A percentile compares a stretch with the other conserved stretches of the same genome.
These are phyloP conservation scores for Cylindrotheca fusiformis DNA, from an alignment of 108 stramenopile species.

Conservation along the genomic window DNA sequence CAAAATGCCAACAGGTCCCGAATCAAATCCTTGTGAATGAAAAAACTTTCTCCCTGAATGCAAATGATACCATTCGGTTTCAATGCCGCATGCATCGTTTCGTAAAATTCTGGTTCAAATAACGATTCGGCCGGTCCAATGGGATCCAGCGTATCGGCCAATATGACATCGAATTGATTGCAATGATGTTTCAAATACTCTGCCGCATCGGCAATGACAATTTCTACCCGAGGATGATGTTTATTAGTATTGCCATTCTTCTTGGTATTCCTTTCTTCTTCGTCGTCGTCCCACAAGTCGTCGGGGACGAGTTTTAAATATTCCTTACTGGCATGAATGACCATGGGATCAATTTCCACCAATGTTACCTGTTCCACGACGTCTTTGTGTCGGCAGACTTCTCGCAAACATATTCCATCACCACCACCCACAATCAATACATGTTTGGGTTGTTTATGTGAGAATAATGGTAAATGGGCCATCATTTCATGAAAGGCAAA, in stretches of 20 bases:
- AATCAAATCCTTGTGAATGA: conserved; percentile 80
- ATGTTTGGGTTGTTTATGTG: conserved; percentile 48
- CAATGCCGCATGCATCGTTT: conserved; percentile 48
- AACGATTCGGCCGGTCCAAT: conserved; percentile 83
- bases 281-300: conserved; percentile 29
- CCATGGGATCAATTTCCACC: conserved; percentile 76
- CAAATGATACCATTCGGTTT: conserved; percentile 65
- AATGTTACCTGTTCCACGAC: conserved; percentile 59
- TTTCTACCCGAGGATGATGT: conserved; percentile 57
- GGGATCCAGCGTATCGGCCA: conserved; percentile 77
- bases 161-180: conserved; percentile 70
- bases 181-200: conserved; percentile 35
- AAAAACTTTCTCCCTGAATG: conserved; percentile 79
- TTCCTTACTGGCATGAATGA: conserved; percentile 54
- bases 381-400: conserved; percentile 61
- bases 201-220: conserved; percentile 42
- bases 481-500: conserved; percentile 89
- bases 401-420: conserved; percentile 81
- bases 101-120: conserved; percentile 76
- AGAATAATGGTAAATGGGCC: conserved; percentile 73
- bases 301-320: conserved; percentile 36
- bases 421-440: conserved; percentile 88
- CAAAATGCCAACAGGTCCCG: conserved; percentile 45
- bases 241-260: too few species aligned
- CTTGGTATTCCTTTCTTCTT: too few species aligned